Evolutionary conservation across 2,329 filamentous ascomycete genomes (phyloP).

Genomic region (Penicillium brevicompactum): DNA sequence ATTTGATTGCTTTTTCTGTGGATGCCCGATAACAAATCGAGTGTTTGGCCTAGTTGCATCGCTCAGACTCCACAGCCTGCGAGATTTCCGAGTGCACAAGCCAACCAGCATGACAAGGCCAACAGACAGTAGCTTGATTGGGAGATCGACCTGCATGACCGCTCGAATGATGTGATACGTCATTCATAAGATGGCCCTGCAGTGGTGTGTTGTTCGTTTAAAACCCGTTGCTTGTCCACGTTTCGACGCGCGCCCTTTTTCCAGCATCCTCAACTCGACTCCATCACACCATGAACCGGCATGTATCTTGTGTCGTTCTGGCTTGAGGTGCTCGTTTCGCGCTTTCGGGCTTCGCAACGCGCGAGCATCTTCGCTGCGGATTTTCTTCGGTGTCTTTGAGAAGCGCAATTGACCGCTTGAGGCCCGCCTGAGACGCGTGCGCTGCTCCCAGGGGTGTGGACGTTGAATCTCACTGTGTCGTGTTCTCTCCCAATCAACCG

Average conservation of each 20-base stretch:
- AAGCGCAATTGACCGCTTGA: not conserved
- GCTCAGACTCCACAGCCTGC: not conserved
- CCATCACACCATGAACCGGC: constrained; percentile 15
- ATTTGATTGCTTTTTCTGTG: constrained; percentile 9
- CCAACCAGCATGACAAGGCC: constrained; percentile 6
- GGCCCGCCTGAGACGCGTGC: no score
- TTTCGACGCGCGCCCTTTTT: not conserved
- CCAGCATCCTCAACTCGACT: not conserved
- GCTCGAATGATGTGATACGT: constrained; percentile 9
- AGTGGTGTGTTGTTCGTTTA: constrained; percentile 8
- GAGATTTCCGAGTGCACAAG: not conserved
- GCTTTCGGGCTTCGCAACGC: constrained; percentile 3
- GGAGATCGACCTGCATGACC: constrained; percentile 13
- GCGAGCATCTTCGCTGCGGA: not conserved
- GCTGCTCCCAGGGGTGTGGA: not conserved
- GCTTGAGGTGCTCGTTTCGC: constrained; percentile 9
- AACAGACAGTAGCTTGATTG: constrained; percentile 11
- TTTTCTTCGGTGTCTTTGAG: not conserved
- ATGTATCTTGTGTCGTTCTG: constrained; percentile 7
- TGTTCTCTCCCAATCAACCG: not conserved
- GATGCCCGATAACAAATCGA: constrained; percentile 14
- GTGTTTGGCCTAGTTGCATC: constrained; percentile 2
- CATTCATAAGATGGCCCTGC: not conserved
- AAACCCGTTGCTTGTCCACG: constrained; percentile 3
- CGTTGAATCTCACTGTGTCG: not conserved